Percentiles rank a stretch among this genome's conserved stretches.
phyloP scores from a whole-genome alignment of 2,329 filamentous ascomycete species.

The Phialophora macrospora region DNA sequence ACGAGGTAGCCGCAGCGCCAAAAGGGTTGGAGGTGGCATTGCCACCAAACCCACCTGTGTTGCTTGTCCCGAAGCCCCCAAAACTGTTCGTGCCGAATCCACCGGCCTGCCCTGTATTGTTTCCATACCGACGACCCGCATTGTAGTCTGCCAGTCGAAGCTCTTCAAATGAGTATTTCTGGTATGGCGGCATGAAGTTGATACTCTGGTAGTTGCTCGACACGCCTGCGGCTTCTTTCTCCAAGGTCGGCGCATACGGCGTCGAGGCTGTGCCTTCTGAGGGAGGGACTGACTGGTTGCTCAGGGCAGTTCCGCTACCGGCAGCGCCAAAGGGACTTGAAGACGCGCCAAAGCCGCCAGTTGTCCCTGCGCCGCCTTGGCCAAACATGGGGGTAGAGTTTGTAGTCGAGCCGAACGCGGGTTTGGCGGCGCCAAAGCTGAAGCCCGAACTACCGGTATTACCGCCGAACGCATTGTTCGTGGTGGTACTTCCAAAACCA shows the following conservation, averaged over 20 bases:
- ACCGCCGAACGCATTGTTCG: constrained; percentile 36
- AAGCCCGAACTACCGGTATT: constrained; percentile 42
- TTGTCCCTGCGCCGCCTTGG: constrained; percentile 37
- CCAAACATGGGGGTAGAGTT: constrained; percentile 37
- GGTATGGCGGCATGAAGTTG: constrained; percentile 57
- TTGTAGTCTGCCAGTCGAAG: constrained; percentile 84
- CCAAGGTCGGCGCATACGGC: constrained; percentile 52
- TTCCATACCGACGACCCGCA: constrained; percentile 82
- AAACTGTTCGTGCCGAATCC: constrained; percentile 73
- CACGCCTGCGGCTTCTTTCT: constrained; percentile 50
- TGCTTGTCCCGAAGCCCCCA: constrained; percentile 48
- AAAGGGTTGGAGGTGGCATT: constrained; percentile 41
- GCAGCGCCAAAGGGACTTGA: constrained; percentile 44
- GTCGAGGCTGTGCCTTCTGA: constrained; percentile 54
- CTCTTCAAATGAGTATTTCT: constrained; percentile 89
- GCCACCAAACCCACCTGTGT: constrained; percentile 36
- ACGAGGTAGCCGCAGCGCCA: constrained; percentile 45
- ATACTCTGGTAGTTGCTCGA: constrained; percentile 56
- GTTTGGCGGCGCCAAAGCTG: constrained; percentile 54
- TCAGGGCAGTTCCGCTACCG: constrained; percentile 50
- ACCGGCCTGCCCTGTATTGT: constrained; percentile 76
- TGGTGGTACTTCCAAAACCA: constrained; percentile 33
- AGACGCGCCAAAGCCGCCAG: constrained; percentile 45
- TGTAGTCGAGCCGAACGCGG: constrained; percentile 53
- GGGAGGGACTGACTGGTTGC: constrained; percentile 46